A percentile compares a stretch with the other conserved stretches of the same genome.
Conservation (phyloP, 768 basidiomycete genomes). For the Boletus huronensis region DNA sequence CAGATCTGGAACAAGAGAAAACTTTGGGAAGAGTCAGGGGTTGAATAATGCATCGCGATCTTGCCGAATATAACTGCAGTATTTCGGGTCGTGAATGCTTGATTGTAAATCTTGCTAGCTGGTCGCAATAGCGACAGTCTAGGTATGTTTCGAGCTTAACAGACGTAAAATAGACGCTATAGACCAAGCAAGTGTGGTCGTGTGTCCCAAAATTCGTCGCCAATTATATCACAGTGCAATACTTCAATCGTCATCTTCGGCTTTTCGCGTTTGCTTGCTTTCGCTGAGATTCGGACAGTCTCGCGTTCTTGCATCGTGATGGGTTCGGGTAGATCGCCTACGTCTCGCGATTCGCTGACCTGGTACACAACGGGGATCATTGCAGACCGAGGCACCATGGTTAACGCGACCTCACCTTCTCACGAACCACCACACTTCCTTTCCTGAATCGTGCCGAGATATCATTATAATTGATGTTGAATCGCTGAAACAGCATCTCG, state of each 20-base stretch:
- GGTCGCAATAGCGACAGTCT: background rate
- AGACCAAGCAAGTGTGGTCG: constrained; percentile 49
- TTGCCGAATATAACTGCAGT: background rate
- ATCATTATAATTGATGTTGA: constrained; percentile 84
- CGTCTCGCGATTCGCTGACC: constrained; percentile 7
- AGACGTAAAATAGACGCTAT: background rate
- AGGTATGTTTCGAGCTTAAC: background rate
- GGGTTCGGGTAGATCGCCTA: background rate
- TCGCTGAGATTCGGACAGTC: constrained; percentile 15
- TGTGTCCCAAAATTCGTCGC: constrained; percentile 73
- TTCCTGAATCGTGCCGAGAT: constrained; percentile 72
- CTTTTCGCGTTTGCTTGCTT: constrained; percentile 34
- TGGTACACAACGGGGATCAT: background rate
- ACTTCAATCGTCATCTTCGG: constrained; percentile 48
- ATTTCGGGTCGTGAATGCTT: too few relatives aligned
- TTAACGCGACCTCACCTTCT: constrained; percentile 39
- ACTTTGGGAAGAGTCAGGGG: background rate
- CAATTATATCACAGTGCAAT: constrained; percentile 81
- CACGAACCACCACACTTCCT: constrained; percentile 78
- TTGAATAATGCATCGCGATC: background rate
- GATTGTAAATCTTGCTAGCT: background rate
- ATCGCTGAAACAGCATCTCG: constrained; percentile 81
- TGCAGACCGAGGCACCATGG: background rate
- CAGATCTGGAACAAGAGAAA: background rate
- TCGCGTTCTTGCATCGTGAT: background rate